These are phyloP conservation scores for Mycena vitilis DNA, from an alignment of 768 basidiomycete genomes.

Conservation along the genomic window DNA sequence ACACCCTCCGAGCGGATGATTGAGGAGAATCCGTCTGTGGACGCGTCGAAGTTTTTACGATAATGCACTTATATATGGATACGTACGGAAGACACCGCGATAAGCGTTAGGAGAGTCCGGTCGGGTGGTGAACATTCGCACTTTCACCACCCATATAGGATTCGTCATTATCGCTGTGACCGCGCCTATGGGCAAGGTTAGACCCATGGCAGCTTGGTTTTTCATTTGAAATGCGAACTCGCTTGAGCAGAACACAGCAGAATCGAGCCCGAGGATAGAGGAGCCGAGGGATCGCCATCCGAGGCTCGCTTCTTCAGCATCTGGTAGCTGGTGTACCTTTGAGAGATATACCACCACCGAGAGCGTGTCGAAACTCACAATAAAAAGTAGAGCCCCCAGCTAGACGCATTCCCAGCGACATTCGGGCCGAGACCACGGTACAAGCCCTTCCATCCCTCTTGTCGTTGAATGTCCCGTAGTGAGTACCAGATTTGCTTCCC, in stretches of 20 bases:
- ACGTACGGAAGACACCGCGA: slow-evolving; percentile 80
- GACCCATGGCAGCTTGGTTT: slow-evolving; percentile 32
- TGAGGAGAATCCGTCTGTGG: slow-evolving; percentile 71
- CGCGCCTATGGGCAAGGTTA: slow-evolving; percentile 69
- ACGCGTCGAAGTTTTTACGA: slow-evolving; percentile 2
- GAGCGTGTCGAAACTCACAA: slow-evolving; percentile 72
- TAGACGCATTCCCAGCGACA: slow-evolving; percentile 93
- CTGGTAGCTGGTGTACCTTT: slow-evolving; percentile 75
- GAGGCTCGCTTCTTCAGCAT: slow-evolving; percentile 88
- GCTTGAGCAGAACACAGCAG: slow-evolving; percentile 94
- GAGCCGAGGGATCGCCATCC: slow-evolving; percentile 70
- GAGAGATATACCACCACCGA: slow-evolving; percentile 2
- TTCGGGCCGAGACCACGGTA: slow-evolving; percentile 94
- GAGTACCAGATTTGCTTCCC: slow-evolving; percentile 83
- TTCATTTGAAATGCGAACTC: slow-evolving; percentile 72
- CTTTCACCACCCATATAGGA: slow-evolving; percentile 97
- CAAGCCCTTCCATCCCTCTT: slow-evolving; percentile 85
- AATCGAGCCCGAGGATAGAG: slow-evolving; percentile 82
- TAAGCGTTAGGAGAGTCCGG: slow-evolving; percentile 78
- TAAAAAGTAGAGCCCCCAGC: slow-evolving; percentile 98
- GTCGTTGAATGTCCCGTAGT: slow-evolving; percentile 75
- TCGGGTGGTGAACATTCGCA: slow-evolving; percentile 92
- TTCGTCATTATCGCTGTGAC: slow-evolving; percentile 95
- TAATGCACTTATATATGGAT: not conserved
- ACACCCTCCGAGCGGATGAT: slow-evolving; percentile 82